Percentiles rank a stretch among this genome's conserved stretches.
Conservation (phyloP, 2,329 filamentous ascomycete species). For the Ceratocystis eucalypticola region DNA sequence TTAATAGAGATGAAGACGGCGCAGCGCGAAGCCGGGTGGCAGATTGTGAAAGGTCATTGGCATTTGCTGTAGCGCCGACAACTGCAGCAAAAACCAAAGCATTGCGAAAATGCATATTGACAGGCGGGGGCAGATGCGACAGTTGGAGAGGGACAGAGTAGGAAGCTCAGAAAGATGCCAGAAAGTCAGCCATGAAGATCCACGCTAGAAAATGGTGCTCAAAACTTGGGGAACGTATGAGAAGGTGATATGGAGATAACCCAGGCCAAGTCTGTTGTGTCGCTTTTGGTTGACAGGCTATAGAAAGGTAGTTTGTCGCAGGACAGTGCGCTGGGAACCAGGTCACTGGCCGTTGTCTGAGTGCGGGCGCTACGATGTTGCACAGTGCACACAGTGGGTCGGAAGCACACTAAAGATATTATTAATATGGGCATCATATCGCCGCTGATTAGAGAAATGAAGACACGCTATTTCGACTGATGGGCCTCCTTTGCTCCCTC, state of each 20-base stretch:
- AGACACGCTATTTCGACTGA: not conserved
- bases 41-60: not conserved
- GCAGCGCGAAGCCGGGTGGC: not conserved
- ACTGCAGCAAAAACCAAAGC: not conserved
- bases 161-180: not conserved
- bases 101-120: conserved; percentile 5
- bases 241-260: not conserved
- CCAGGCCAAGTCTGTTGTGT: not conserved
- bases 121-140: not conserved
- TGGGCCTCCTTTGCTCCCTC: too few relatives aligned
- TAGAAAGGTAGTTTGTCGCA: not conserved
- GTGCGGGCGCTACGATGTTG: not conserved
- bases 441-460: not conserved
- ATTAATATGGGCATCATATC: not conserved
- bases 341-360: not conserved
- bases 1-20: not conserved
- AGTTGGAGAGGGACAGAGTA: not conserved
- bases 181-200: not conserved
- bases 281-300: not conserved
- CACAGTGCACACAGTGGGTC: not conserved
- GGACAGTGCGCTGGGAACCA: not conserved
- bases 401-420: not conserved
- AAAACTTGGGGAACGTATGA: not conserved
- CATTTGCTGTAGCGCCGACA: not conserved
- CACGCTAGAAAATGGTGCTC: not conserved